Base-by-base conservation (phyloP, 371 early-diverging fungal genomes). In the Mortierella polycephala region DNA sequence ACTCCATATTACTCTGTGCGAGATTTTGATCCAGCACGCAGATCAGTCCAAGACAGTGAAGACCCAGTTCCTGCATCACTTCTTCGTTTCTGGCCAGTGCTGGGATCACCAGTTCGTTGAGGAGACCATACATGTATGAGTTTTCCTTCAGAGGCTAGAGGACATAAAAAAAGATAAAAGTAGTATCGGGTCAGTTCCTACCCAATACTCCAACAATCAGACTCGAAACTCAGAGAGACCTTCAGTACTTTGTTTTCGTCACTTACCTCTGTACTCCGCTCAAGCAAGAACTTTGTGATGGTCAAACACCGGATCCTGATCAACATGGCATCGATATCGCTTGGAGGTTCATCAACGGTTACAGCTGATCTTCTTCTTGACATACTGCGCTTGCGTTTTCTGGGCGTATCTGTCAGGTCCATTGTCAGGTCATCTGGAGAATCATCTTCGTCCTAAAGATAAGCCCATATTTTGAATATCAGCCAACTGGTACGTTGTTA, bases 51-150 rank as follows among this genome's bases (percentile, higher is more conserved):
- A 96, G 83, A 64, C 96, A 95, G 64, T 94, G 90, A 30, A 95
- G 81, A 23, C 94, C 95, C 53, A 90, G 87, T 71, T 92, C 91
- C 44, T 91, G 89, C 47, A 94, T 70, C 4, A 88, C 84, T 7
- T 85, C 79, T 62, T 95, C 93, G 7, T 84, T 75, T 75, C 88
- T 89, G 68, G 89, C 90, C 18, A 95, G 87, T 0, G 95, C 92
- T 0, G 96, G 96, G 39, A 92, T 87, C 55, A 96, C 88, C 69
- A 93, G 77, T 51, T 93, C 92, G 53, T 93, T 92, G 62, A 95
- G 74, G 51, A 96, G 83, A 51, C 92, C 95, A 74, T 90, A 92
- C 64, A 95, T 81, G 5, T 91, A 86, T 2, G 94, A 88, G 64
- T 93, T 93, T n/a, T 94, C 89, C 44, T 84, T 86, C 50, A 95